Conservation (phyloP, 2,329 filamentous ascomycete species). For the Diaporthe ilicicola region DNA sequence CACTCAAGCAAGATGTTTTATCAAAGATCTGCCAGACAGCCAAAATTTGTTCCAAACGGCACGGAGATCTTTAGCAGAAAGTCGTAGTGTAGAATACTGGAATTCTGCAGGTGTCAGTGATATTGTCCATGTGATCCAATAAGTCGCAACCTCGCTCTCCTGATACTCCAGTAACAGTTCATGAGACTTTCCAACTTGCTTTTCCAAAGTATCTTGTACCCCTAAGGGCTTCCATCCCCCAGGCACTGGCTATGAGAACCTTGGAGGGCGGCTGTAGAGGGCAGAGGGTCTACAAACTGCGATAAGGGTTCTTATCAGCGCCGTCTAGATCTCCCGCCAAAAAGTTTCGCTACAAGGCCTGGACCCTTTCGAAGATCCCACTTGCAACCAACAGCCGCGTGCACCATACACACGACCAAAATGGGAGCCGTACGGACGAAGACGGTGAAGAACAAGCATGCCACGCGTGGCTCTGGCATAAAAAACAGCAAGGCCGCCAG, state of each 20-base stretch:
- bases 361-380: not conserved
- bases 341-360: conserved; percentile 30
- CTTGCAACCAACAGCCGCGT: conserved; percentile 9
- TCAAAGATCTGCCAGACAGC: not conserved
- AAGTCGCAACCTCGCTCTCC: not conserved
- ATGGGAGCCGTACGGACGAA: conserved; percentile 67
- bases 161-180: not conserved
- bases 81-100: not conserved
- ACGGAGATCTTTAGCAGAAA: not conserved
- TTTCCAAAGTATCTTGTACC: not conserved
- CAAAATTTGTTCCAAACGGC: not conserved
- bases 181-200: not conserved
- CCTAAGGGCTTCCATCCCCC: not conserved
- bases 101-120: not conserved
- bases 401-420: conserved; percentile 21
- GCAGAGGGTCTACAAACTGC: not conserved
- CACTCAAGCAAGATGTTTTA: not conserved
- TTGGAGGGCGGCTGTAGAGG: not conserved
- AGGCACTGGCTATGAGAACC: not conserved
- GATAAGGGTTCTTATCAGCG: conserved; percentile 30
- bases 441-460: conserved; percentile 72
- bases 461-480: conserved; percentile 58
- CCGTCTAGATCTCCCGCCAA: conserved; percentile 14
- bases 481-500: conserved; percentile 48
- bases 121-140: not conserved